A percentile compares a stretch with the other conserved stretches of the same genome.
Conservation (phyloP, 352 stramenopile species). For the Thraustochytrium sp. region DNA sequence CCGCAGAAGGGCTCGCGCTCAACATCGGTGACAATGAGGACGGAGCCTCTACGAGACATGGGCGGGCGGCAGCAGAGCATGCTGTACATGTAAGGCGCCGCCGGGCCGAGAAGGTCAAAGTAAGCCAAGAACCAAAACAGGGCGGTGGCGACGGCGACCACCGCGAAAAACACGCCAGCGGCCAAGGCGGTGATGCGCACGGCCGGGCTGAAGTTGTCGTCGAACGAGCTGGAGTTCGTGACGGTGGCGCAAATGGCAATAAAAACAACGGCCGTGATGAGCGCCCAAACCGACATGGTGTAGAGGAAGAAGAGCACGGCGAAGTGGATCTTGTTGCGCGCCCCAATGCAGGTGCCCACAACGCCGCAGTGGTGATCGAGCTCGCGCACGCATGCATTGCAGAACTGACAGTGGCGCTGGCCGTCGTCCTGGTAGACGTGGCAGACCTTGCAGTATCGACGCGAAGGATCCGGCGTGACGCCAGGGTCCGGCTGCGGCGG, state of each 20-base stretch:
- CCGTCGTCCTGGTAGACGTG: not conserved
- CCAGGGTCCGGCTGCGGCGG: not conserved
- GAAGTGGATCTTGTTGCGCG: slow-evolving; percentile 44
- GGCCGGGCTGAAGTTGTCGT: not conserved
- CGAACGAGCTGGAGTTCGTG: not conserved
- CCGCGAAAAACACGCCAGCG: not conserved
- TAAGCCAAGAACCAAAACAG: not conserved
- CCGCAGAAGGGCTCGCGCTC: not conserved
- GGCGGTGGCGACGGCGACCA: not conserved
- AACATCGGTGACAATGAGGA: not conserved
- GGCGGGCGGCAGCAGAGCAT: not conserved
- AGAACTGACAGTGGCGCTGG: slow-evolving; percentile 21
- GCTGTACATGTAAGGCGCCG: not conserved
- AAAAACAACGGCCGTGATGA: not conserved
- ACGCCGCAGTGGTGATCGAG: slow-evolving; percentile 42
- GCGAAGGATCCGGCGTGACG: not conserved
- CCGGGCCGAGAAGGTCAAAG: not conserved
- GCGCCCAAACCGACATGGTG: not conserved
- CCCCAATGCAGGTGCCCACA: slow-evolving; percentile 33
- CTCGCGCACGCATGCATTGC: slow-evolving; percentile 43
- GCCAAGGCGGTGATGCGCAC: not conserved
- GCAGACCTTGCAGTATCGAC: not conserved
- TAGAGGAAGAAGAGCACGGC: slow-evolving; percentile 34
- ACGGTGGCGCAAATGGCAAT: not conserved
- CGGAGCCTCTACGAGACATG: not conserved